A percentile compares a stretch with the other conserved stretches of the same genome.
Conservation (phyloP, 2,329 filamentous ascomycete species). For the Leptoxyphium fumago region DNA sequence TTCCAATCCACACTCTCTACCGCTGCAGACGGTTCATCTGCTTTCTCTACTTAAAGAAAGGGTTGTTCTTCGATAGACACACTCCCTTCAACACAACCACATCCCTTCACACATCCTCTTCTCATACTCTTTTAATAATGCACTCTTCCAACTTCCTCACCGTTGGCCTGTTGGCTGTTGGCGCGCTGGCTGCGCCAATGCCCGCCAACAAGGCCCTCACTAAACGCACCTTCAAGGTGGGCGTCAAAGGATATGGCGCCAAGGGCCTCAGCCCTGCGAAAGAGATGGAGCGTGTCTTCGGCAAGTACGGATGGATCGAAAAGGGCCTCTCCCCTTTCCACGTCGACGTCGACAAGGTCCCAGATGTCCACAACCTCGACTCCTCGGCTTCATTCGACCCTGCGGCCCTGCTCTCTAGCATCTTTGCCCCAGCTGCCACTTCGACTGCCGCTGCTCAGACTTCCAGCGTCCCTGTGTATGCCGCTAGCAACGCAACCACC, state of each 20-base stretch:
- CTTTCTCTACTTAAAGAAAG: too few species aligned
- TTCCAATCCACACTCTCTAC: neutral
- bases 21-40: too few species aligned
- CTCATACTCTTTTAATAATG: neutral
- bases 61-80: too few species aligned
- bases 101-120: slow-evolving; percentile 1
- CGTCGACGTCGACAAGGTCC: neutral
- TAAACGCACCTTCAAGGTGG: slow-evolving; percentile 48
- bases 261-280: slow-evolving; percentile 40
- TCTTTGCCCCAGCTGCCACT: neutral
- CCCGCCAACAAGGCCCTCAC: slow-evolving; percentile 22
- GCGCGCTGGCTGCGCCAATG: slow-evolving; percentile 33
- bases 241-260: slow-evolving; percentile 30
- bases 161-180: slow-evolving; percentile 33
- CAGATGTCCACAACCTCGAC: neutral
- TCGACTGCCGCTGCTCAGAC: neutral
- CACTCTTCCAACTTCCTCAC: slow-evolving; percentile 22
- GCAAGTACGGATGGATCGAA: slow-evolving; percentile 41
- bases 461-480: neutral
- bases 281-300: slow-evolving; percentile 51
- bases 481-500: slow-evolving; percentile 1
- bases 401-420: neutral
- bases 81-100: slow-evolving; percentile 2
- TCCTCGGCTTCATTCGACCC: neutral
- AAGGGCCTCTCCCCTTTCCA: neutral